Percentiles rank a stretch among this genome's conserved stretches.
These are phyloP conservation scores for Conringia planisiliqua DNA, from an alignment of 345 rosid species.

Conservation along the genomic window DNA sequence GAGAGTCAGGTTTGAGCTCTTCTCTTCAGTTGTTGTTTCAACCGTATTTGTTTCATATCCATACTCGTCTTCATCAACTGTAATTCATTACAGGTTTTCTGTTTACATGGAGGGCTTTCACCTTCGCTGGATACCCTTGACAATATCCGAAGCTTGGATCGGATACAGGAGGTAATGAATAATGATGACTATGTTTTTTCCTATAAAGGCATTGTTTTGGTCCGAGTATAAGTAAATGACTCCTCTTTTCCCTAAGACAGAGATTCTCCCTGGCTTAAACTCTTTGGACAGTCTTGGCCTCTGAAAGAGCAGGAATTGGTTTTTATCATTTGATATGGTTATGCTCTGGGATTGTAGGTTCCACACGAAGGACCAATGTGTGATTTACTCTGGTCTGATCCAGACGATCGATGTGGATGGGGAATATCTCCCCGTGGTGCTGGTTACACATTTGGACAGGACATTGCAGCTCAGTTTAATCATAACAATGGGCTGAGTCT, in stretches of 20 bases:
- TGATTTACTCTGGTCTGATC: conserved; percentile 98
- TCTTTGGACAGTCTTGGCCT: neutral
- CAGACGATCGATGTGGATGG: conserved; percentile 99
- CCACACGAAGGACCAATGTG: conserved; percentile 99
- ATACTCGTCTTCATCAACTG: neutral
- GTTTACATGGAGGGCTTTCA: conserved; percentile 92
- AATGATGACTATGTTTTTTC: neutral
- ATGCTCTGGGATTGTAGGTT: conserved; percentile 47
- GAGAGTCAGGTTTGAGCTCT: conserved; percentile 78
- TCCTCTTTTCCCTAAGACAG: neutral
- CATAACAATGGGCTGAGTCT: conserved; percentile 85
- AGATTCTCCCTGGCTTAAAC: neutral
- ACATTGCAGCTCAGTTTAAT: conserved; percentile 82
- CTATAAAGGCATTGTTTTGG: neutral
- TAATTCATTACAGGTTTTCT: conserved; percentile 52
- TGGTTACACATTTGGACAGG: conserved; percentile 98
- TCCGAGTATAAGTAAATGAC: neutral
- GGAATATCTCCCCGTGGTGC: conserved; percentile 99
- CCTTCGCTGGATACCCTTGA: conserved; percentile 89
- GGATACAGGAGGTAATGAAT: conserved; percentile 74
- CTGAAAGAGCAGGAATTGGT: neutral
- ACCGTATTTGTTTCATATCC: neutral
- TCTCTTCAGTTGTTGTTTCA: neutral
- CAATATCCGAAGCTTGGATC: conserved; percentile 84
- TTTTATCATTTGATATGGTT: neutral